Evolutionary conservation across 2,329 filamentous ascomycete genomes (phyloP).

Genomic region (Ophiocordyceps robertsii): DNA sequence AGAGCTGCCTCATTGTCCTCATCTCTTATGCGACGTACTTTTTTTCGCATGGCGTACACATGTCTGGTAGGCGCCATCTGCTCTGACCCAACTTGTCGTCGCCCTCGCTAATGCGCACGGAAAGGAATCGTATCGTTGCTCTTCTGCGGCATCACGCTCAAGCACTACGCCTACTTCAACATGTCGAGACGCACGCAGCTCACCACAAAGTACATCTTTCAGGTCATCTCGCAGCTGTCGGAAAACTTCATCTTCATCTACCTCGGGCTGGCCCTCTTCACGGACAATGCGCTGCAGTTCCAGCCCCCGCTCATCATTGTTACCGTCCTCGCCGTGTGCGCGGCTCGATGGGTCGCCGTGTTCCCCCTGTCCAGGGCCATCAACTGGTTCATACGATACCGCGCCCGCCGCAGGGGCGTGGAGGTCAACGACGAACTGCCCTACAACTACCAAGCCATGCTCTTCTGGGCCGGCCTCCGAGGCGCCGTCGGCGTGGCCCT

Average conservation of each 20-base stretch:
- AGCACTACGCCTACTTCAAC: conserved; percentile 99
- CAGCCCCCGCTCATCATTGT: conserved; percentile 93
- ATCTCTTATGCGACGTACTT: conserved; percentile 97
- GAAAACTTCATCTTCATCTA: conserved; percentile 99
- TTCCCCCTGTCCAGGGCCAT: conserved; percentile 84
- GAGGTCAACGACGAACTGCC: conserved; percentile 80
- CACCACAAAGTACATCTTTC: conserved; percentile 95
- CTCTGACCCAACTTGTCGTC: background rate
- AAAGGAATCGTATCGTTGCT: conserved; percentile 87
- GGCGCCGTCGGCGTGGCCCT: conserved; percentile 93
- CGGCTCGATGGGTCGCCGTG: conserved; percentile 83
- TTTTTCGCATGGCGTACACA: conserved; percentile 87
- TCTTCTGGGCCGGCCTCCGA: conserved; percentile 96
- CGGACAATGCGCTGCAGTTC: conserved; percentile 75
- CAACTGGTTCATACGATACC: conserved; percentile 85
- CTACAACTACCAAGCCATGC: conserved; percentile 95
- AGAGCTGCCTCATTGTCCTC: conserved; percentile 86
- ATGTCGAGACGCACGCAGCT: conserved; percentile 97
- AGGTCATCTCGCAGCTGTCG: conserved; percentile 83
- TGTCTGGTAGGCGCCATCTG: conserved; percentile 60
- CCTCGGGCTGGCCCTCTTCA: conserved; percentile 86
- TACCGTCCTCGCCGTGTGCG: conserved; percentile 81
- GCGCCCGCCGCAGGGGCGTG: conserved; percentile 58
- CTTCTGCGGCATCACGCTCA: conserved; percentile 95
- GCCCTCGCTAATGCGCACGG: conserved; percentile 3